Evolutionary conservation across 106 monocot genomes (phyloP).

Genomic region (Allium fistulosum): DNA sequence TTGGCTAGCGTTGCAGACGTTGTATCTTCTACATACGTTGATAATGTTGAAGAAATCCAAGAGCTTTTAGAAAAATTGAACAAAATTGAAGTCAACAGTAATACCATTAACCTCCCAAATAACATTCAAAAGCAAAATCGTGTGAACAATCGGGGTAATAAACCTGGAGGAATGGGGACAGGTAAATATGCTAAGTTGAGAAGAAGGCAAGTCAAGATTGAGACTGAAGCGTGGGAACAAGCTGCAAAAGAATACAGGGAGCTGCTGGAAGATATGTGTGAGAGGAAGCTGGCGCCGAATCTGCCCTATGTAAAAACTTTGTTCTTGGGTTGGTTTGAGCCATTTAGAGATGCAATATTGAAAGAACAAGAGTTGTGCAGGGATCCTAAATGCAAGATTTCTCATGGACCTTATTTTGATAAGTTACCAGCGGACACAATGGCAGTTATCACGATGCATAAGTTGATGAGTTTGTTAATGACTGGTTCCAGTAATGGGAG

Average conservation of each 20-base stretch:
- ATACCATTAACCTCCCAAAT: not conserved
- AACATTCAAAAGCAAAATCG: not conserved
- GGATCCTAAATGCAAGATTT: slow-evolving; percentile 25
- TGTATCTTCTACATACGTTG: slow-evolving; percentile 8
- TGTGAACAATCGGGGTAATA: not conserved
- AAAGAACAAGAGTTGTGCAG: slow-evolving; percentile 51
- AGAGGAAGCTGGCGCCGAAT: slow-evolving; percentile 89
- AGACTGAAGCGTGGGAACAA: slow-evolving; percentile 94
- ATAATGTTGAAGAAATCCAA: slow-evolving; percentile 1
- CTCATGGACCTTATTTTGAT: slow-evolving; percentile 35
- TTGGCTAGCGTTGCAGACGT: slow-evolving; percentile 2
- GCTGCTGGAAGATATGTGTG: slow-evolving; percentile 77
- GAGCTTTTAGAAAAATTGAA: slow-evolving; percentile 2
- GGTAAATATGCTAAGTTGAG: slow-evolving; percentile 48
- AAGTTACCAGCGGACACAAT: slow-evolving; percentile 88
- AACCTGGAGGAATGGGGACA: slow-evolving; percentile 15
- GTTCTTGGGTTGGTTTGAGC: slow-evolving; percentile 97
- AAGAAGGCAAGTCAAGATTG: slow-evolving; percentile 75
- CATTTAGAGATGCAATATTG: slow-evolving; percentile 53
- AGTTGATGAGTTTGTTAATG: slow-evolving; percentile 94
- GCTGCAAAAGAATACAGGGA: slow-evolving; percentile 94
- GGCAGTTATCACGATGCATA: slow-evolving; percentile 99
- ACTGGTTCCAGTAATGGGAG: slow-evolving; percentile 53
- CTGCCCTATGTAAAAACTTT: slow-evolving; percentile 86
- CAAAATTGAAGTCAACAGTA: not conserved